phyloP scores from a whole-genome alignment of 2,329 filamentous ascomycete species.

The Lojkania enalia region DNA sequence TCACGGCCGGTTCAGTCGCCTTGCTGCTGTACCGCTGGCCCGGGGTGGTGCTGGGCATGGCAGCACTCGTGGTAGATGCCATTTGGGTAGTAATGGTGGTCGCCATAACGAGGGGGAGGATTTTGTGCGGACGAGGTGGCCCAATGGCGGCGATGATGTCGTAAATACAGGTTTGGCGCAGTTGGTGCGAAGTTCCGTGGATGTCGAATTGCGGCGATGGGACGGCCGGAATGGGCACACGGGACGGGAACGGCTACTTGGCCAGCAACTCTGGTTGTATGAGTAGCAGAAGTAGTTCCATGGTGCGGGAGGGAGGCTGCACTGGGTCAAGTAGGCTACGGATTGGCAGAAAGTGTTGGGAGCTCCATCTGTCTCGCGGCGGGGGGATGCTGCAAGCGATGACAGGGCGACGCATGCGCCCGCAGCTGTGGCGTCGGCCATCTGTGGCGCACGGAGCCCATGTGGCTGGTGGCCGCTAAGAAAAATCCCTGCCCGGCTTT shows the following conservation, averaged over 20 bases:
- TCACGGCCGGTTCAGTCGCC: conserved; percentile 21
- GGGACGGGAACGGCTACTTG: conserved; percentile 26
- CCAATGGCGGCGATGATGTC: conserved; percentile 8
- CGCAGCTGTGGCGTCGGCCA: background rate
- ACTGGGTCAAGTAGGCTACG: conserved; percentile 1
- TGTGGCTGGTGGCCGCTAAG: too few relatives aligned
- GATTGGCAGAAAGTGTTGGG: conserved; percentile 15
- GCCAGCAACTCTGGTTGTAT: conserved; percentile 16
- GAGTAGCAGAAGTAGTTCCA: conserved; percentile 16
- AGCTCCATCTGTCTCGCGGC: conserved; percentile 5
- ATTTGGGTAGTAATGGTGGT: conserved; percentile 33
- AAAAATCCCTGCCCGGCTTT: too few relatives aligned
- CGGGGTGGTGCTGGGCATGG: conserved; percentile 26
- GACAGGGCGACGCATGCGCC: background rate
- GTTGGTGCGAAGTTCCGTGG: conserved; percentile 14
- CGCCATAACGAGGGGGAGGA: conserved; percentile 30
- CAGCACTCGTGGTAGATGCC: conserved; percentile 25
- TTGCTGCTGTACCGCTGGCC: conserved; percentile 29
- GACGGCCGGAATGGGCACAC: background rate
- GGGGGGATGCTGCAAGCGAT: conserved; percentile 1
- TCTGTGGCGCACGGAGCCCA: too few relatives aligned
- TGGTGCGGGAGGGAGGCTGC: conserved; percentile 7
- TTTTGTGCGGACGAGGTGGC: background rate
- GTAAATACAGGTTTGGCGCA: conserved; percentile 4
- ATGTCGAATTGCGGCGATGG: conserved; percentile 15